Conservation (phyloP, 176 grass and related monocot species). For the Leersia perrieri region DNA sequence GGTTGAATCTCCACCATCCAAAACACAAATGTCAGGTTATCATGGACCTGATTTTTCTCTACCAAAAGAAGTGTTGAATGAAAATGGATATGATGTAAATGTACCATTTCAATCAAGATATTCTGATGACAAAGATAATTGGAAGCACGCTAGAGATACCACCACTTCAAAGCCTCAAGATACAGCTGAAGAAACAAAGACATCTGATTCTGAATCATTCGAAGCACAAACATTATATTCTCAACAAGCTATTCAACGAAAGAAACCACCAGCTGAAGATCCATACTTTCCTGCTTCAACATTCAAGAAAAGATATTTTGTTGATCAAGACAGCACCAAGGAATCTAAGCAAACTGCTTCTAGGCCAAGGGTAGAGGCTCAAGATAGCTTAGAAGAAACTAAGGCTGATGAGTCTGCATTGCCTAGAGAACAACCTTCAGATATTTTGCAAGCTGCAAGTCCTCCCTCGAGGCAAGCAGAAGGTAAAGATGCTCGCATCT, state of each 20-base stretch:
- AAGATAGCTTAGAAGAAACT: conserved; percentile 11
- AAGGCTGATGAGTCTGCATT: not conserved
- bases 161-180: conserved; percentile 12
- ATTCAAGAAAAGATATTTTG: conserved; percentile 4
- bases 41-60: not conserved
- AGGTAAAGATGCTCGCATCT: not conserved
- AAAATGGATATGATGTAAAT: not conserved
- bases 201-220: conserved; percentile 8
- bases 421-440: not conserved
- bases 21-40: conserved; percentile 18
- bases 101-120: conserved; percentile 23
- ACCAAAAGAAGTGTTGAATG: not conserved
- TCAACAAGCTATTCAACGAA: conserved; percentile 13
- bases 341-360: conserved; percentile 22
- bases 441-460: not conserved
- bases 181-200: not conserved
- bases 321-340: conserved; percentile 14
- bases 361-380: conserved; percentile 2
- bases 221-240: not conserved
- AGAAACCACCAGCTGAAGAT: conserved; percentile 24
- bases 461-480: conserved; percentile 4
- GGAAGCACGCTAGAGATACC: conserved; percentile 17
- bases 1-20: conserved; percentile 14
- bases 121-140: conserved; percentile 19
- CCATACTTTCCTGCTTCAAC: not conserved